Base-by-base conservation (phyloP, 78 protist genomes). In the Dictyostelium intermedium region DNA sequence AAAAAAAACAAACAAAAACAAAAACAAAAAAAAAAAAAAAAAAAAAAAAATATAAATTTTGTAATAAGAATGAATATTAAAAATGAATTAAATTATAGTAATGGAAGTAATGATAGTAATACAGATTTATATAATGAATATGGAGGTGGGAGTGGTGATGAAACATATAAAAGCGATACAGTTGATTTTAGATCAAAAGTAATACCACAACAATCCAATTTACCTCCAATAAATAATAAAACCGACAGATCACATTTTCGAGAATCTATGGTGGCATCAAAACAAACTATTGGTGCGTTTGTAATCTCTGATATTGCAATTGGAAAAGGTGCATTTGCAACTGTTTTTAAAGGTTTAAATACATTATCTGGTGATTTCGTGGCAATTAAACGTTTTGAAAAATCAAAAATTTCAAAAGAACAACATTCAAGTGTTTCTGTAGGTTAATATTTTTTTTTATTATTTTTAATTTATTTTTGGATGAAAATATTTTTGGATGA, bases 381-480 rank as follows among this genome's bases (percentile, higher is more conserved):
- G 9, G 93, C 93, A 25, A 79, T 87, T 30, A 87, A 87, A 66
- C 43, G 93, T 39, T 87, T 87, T 43, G 60, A 37, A 18, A 87
- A 87, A 66, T 87, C 93, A 43, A 87, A 79, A 61, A 87, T 87
- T 61, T 87, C 85, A 66, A 77, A 79, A 43, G 93, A 87, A 18
- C 93, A 87, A 79, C 74, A 56, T 25, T 25, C 86, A 50, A 63
- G 81, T 66, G 69, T 87, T 45, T 56, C 83, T 43, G 93, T 87
- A 85, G n/a, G 76, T 84, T 63, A 56, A 53, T n/a, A 34, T 35
- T 61, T 18, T 47, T 1, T 27, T 2, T 25, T 53, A 10, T 30
- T 27, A 35, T 32, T 27, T 0, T 35, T 73, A 73, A 53, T 47
- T 1, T 23, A 2, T 27, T 30, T 80, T 5, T n/a, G n/a, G n/a